Base-by-base conservation (phyloP, 1,139 yeast genomes). In the Candida neerlandica region DNA sequence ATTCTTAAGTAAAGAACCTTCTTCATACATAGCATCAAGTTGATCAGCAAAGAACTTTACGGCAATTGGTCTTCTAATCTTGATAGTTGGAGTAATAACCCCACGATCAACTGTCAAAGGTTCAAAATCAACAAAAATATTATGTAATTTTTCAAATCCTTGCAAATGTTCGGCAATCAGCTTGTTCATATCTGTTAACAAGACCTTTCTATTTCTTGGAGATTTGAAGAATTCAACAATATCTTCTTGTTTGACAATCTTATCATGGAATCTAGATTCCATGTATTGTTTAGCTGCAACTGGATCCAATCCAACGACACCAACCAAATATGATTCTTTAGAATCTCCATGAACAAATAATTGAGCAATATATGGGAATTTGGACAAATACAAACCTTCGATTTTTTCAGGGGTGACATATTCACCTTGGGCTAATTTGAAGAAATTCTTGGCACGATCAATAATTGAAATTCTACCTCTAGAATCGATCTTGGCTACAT, bases 1-100 rank as follows among this genome's bases (percentile, higher is more conserved):
- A 37, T 37, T 37, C 29, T 38, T 58, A 32, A 64, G 48, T 49
- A 73, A 57, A 3, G 74, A 68, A 11, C 80, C 94, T 61, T 87
- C 90, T 5, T 67, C 70, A 59, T 88, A 88, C 70, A 88, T 69
- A n/a, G 59, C 62, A 5, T 75, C 74, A 50, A 86, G 67, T n/a
- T 68, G 70, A 1, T 65, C 58, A 48, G 69, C 70, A 64, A 82
- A 87, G 57, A 69, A 71, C 58, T 77, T 78, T 34, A 76, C 69
- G 10, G 89, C 88, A 41, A 75, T 70, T 6, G 80, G 78, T 58
- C 96, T 74, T 69, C 84, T 86, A 54, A 86, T 77, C 69, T 88
- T 88, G 62, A 87, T 68, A 2, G 96, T 87, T 41, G 95, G 95
- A 4, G 96, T 88, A 41, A 87, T 67, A 12, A 83, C 80, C 46